A percentile compares a stretch with the other conserved stretches of the same genome.
phyloP scores from a whole-genome alignment of 192 early-diverging fungal species.

The Umbelopsis sp. region DNA sequence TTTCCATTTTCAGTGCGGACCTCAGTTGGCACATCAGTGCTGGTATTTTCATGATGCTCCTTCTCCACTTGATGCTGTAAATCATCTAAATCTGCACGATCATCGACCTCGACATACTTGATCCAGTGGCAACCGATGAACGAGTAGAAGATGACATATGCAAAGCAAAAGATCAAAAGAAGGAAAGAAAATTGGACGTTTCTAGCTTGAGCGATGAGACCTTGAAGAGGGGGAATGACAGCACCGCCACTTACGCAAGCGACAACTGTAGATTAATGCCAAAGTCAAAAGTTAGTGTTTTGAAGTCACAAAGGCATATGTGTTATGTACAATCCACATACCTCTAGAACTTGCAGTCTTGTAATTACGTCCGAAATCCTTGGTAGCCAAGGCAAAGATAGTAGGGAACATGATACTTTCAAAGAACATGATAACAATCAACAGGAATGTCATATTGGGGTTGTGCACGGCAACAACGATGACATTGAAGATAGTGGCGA shows the following conservation, averaged over 20 bases:
- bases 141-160: conserved; percentile 27
- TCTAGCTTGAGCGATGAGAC: conserved; percentile 24
- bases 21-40: background rate
- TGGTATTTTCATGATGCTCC: background rate
- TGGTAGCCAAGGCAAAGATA: conserved; percentile 37
- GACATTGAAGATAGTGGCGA: conserved; percentile 22
- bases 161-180: conserved; percentile 23
- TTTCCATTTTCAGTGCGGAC: background rate
- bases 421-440: conserved; percentile 39
- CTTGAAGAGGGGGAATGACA: conserved; percentile 33
- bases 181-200: conserved; percentile 29
- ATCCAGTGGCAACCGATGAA: conserved; percentile 23
- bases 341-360: conserved; percentile 30
- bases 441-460: conserved; percentile 24
- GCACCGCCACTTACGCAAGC: conserved; percentile 37
- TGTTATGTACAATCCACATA: background rate
- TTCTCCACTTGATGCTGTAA: conserved; percentile 4
- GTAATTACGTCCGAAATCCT: conserved; percentile 32
- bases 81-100: conserved; percentile 1
- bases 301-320: background rate
- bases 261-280: conserved; percentile 23
- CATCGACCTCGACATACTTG: conserved; percentile 24
- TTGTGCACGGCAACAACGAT: conserved; percentile 29
- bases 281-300: background rate
- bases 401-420: conserved; percentile 40